phyloP scores from a whole-genome alignment of 495 filamentous ascomycete genomes.

The Aspergillus saccharolyticus region DNA sequence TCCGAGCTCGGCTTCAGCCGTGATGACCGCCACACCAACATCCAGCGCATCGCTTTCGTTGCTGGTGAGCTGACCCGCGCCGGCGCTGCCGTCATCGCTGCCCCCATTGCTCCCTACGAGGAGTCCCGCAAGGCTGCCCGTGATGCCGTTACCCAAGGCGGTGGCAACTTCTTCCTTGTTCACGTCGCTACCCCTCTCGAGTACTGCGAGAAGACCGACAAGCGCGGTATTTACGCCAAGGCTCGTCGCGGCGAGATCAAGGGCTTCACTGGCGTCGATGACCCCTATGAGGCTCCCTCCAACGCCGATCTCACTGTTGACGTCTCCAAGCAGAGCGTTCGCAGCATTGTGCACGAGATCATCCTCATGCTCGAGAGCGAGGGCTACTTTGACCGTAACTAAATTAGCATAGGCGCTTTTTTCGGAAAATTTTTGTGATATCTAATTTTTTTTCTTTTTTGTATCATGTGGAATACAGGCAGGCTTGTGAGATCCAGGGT shows the following conservation, averaged over 20 bases:
- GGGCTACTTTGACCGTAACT: constrained; percentile 57
- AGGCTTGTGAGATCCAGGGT: constrained; percentile 10
- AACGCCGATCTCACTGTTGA: constrained; percentile 86
- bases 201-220: constrained; percentile 91
- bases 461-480: constrained; percentile 17
- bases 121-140: constrained; percentile 65
- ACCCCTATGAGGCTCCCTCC: constrained; percentile 83
- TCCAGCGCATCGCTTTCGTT: constrained; percentile 94
- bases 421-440: constrained; percentile 10
- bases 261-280: constrained; percentile 97
- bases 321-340: constrained; percentile 74
- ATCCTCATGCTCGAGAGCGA: constrained; percentile 84
- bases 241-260: constrained; percentile 90
- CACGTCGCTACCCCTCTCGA: constrained; percentile 92
- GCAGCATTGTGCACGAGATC: constrained; percentile 95
- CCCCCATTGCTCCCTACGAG: constrained; percentile 95
- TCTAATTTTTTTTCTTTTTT: constrained; percentile 14
- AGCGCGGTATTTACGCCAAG: constrained; percentile 80
- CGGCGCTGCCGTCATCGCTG: constrained; percentile 91
- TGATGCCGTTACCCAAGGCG: constrained; percentile 73
- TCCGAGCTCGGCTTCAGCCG: constrained; percentile 93
- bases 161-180: constrained; percentile 86
- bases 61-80: constrained; percentile 89
- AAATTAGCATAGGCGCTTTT: constrained; percentile 14
- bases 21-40: constrained; percentile 91